phyloP scores from a whole-genome alignment of 352 stramenopile genomes.

The Globisporangium takayamanum region DNA sequence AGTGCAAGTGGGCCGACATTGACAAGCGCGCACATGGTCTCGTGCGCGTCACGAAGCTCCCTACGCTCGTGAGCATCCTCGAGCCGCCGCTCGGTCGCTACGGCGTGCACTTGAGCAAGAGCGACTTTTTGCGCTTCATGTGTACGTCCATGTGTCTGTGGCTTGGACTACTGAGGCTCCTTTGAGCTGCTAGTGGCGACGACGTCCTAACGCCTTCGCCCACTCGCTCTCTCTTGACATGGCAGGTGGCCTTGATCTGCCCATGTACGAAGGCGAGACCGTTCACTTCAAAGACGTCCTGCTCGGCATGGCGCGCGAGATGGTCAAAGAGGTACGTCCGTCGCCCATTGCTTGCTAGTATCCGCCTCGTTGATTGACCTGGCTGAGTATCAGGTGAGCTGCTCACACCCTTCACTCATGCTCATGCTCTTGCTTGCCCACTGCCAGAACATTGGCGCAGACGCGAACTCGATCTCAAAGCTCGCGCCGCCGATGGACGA shows the following conservation, averaged over 20 bases:
- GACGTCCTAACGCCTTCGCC: no score
- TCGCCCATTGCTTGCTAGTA: neutral
- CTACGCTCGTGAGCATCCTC: conserved; percentile 69
- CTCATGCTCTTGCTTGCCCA: neutral
- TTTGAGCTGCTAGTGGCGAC: no score
- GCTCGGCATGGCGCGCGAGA: conserved; percentile 66
- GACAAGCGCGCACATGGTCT: conserved; percentile 84
- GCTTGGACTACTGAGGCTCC: neutral
- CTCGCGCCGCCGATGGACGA: conserved; percentile 30
- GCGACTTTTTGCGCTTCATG: conserved; percentile 47
- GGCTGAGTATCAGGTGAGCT: neutral
- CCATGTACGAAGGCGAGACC: conserved; percentile 74
- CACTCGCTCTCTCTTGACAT: neutral
- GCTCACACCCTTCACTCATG: conserved; percentile 1
- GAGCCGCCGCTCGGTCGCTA: conserved; percentile 68
- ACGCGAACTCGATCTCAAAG: conserved; percentile 39
- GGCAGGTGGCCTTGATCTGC: conserved; percentile 56
- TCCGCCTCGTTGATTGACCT: neutral
- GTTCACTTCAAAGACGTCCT: conserved; percentile 88
- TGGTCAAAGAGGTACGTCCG: conserved; percentile 63
- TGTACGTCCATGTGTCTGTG: conserved; percentile 26
- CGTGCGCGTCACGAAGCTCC: conserved; percentile 70
- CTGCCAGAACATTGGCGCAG: conserved; percentile 24
- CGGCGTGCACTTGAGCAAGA: conserved; percentile 32
- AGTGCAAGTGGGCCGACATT: conserved; percentile 83